A percentile compares a stretch with the other conserved stretches of the same genome.
These are phyloP conservation scores for Sabuloglossum arenarium DNA, from an alignment of 495 filamentous ascomycete species.

Conservation along the genomic window DNA sequence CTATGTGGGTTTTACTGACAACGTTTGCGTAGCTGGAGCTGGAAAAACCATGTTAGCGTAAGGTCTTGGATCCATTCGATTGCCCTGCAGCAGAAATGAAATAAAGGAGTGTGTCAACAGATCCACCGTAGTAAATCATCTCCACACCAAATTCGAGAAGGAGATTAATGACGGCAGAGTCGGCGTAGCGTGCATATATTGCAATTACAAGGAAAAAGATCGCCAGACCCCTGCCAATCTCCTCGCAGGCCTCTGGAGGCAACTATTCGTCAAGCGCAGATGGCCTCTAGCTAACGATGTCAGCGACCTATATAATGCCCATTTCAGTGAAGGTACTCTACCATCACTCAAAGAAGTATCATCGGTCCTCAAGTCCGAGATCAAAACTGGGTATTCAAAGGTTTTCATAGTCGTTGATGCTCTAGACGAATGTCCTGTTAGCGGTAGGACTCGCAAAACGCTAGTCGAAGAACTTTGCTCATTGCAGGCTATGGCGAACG, in stretches of 20 bases:
- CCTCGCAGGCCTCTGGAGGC: conserved; percentile 3
- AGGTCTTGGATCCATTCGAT: background rate
- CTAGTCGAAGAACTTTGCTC: conserved; percentile 6
- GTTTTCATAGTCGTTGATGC: conserved; percentile 3
- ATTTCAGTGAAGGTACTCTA: background rate
- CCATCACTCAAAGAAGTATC: background rate
- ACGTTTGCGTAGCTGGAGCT: conserved; percentile 2
- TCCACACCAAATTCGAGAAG: background rate
- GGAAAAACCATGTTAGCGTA: conserved; percentile 4
- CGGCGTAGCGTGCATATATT: conserved; percentile 5
- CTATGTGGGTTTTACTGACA: too few relatives aligned
- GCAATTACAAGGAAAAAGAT: conserved; percentile 6
- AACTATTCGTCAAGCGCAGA: conserved; percentile 1
- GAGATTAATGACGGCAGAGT: too few relatives aligned
- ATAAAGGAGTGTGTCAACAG: background rate
- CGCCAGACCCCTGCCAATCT: conserved; percentile 5
- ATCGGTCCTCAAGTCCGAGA: background rate
- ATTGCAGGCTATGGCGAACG: too few relatives aligned
- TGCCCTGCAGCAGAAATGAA: background rate
- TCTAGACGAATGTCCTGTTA: conserved; percentile 16
- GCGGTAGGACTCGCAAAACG: conserved; percentile 5
- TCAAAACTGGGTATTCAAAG: background rate
- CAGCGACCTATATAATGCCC: background rate
- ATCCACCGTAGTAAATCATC: background rate
- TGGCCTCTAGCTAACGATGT: background rate